Conservation (phyloP, 148 eudicot species). For the Rhododendron ferrugineum region DNA sequence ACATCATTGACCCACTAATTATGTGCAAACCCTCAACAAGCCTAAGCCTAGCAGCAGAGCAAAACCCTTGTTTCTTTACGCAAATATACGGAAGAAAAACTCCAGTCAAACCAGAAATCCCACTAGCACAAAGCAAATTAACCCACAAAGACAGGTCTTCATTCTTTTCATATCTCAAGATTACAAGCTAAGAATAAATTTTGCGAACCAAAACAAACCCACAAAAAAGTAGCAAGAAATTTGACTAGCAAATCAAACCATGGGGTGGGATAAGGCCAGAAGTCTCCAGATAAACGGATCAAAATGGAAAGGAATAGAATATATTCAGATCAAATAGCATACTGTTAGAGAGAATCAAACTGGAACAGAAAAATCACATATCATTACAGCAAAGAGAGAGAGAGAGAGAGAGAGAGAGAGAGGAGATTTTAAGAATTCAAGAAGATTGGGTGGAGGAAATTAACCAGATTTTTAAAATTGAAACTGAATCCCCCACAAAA, state of each 20-base stretch:
- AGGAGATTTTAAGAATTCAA: not conserved
- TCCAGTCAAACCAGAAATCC: not conserved
- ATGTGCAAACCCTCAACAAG: not conserved
- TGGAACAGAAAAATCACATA: not conserved
- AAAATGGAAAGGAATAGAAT: conserved; percentile 11
- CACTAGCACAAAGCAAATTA: not conserved
- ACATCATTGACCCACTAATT: conserved; percentile 29
- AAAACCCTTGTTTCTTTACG: not conserved
- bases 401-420: not conserved
- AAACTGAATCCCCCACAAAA: conserved; percentile 6
- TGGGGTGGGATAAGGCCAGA: not conserved
- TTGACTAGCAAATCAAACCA: conserved; percentile 1
- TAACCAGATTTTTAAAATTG: conserved; percentile 12
- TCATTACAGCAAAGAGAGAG: not conserved
- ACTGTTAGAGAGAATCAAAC: not conserved
- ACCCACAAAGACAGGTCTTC: not conserved
- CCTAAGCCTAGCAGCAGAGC: not conserved
- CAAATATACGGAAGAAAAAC: not conserved
- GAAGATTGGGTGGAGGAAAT: not conserved
- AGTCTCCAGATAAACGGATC: not conserved
- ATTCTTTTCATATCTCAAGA: not conserved
- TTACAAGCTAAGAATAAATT: not conserved
- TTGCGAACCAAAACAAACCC: not conserved
- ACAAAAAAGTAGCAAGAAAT: not conserved
- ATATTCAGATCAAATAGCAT: conserved; percentile 10